Conservation (phyloP, 129 eudicot genomes). For the Flaveria ramosissima region DNA sequence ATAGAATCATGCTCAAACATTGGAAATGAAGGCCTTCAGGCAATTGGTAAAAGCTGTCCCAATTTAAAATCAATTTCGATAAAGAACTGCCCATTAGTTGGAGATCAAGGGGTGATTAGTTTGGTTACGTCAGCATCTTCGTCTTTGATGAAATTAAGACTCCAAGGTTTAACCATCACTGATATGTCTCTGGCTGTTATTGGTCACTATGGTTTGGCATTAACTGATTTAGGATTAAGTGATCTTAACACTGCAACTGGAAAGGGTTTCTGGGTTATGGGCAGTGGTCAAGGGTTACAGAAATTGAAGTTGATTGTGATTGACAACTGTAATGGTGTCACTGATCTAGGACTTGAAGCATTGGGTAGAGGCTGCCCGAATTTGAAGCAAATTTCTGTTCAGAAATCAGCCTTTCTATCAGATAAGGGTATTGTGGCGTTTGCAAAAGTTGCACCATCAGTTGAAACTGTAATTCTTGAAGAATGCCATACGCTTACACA, state of each 20-base stretch:
- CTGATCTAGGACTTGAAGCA: slow-evolving; percentile 76
- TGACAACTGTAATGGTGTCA: slow-evolving; percentile 60
- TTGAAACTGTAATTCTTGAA: slow-evolving; percentile 66
- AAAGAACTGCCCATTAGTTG: slow-evolving; percentile 64
- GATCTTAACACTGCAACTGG: slow-evolving; percentile 63
- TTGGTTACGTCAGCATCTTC: slow-evolving; percentile 57
- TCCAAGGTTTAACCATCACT: slow-evolving; percentile 52
- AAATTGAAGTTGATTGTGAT: slow-evolving; percentile 52
- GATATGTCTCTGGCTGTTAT: slow-evolving; percentile 83
- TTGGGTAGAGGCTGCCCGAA: slow-evolving; percentile 70
- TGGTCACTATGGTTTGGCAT: slow-evolving; percentile 66
- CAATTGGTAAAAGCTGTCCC: slow-evolving; percentile 56
- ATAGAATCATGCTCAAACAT: slow-evolving; percentile 70
- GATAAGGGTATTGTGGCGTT: slow-evolving; percentile 71
- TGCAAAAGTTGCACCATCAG: slow-evolving; percentile 48
- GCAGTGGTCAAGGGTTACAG: slow-evolving; percentile 70
- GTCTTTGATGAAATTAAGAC: slow-evolving; percentile 48
- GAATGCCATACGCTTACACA: slow-evolving; percentile 86
- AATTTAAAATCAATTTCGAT: slow-evolving; percentile 55
- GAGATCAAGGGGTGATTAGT: slow-evolving; percentile 72
- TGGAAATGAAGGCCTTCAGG: slow-evolving; percentile 61
- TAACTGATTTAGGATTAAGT: slow-evolving; percentile 51
- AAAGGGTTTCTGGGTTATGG: slow-evolving; percentile 96
- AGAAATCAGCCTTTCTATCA: slow-evolving; percentile 50
- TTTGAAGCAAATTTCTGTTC: slow-evolving; percentile 52